Conservation (phyloP, 2,329 filamentous ascomycete genomes). For the Hirsutella rhossiliensis region DNA sequence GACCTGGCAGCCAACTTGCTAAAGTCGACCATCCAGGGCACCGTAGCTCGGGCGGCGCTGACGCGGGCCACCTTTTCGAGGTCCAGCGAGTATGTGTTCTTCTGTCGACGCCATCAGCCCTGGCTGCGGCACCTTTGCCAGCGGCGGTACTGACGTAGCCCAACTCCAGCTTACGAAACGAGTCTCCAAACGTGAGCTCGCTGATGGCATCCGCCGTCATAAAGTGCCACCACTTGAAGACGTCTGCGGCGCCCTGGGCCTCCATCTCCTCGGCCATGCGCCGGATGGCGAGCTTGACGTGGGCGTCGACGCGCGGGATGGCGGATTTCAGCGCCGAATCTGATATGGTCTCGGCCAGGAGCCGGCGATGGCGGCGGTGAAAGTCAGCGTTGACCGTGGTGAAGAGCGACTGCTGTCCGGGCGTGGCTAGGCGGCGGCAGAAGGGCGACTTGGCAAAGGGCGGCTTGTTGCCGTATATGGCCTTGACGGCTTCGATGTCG, state of each 20-base stretch:
- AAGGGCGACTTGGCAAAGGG: conserved; percentile 12
- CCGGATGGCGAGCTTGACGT: conserved; percentile 25
- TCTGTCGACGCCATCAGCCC: conserved; percentile 1
- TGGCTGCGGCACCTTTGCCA: background rate
- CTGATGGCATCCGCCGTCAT: conserved; percentile 42
- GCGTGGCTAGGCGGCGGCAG: conserved; percentile 9
- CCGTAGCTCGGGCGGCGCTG: conserved; percentile 11
- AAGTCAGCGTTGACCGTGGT: conserved; percentile 23
- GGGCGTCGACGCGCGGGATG: conserved; percentile 20
- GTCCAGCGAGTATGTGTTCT: conserved; percentile 27
- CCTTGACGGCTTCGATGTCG: conserved; percentile 10
- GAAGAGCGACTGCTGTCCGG: conserved; percentile 18
- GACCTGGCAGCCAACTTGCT: conserved; percentile 8
- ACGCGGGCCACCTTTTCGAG: conserved; percentile 16
- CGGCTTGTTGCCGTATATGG: conserved; percentile 21
- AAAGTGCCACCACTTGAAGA: conserved; percentile 42
- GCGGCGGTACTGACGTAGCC: conserved; percentile 25
- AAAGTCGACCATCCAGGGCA: conserved; percentile 15
- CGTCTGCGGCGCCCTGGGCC: conserved; percentile 23
- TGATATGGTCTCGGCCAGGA: conserved; percentile 28
- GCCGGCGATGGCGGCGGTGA: conserved; percentile 25
- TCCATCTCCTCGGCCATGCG: conserved; percentile 31
- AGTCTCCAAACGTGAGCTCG: conserved; percentile 42
- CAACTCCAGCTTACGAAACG: conserved; percentile 37
- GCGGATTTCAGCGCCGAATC: conserved; percentile 20